Percentiles rank a stretch among this genome's conserved stretches.
Evolutionary conservation across 306 rosid species (phyloP).

Genomic region (Cotoneaster glaucophyllus): DNA sequence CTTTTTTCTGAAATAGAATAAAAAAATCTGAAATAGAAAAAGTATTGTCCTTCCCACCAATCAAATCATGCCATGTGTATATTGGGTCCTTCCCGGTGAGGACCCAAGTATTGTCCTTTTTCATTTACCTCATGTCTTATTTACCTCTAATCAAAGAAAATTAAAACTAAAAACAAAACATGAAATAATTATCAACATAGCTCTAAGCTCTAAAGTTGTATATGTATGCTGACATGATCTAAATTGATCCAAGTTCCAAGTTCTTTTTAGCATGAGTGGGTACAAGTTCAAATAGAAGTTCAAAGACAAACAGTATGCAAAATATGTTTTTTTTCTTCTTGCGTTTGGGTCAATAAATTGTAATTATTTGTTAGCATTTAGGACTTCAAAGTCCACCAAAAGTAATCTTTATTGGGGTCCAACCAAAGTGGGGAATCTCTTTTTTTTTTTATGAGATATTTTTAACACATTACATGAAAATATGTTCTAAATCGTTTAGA

Average conservation of each 20-base stretch:
- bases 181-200: background rate
- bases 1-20: no score
- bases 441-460: no score
- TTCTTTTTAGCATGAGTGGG: background rate
- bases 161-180: background rate
- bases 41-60: no score
- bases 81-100: no score
- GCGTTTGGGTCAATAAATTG: background rate
- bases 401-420: background rate
- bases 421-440: background rate
- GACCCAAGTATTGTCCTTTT: no score
- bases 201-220: background rate
- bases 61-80: no score
- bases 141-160: background rate
- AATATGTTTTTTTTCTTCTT: no score
- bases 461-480: background rate
- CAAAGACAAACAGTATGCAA: background rate
- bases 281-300: background rate
- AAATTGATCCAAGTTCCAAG: background rate
- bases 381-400: background rate
- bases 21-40: no score
- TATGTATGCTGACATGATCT: background rate
- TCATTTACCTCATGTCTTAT: background rate
- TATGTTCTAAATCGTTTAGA: background rate
- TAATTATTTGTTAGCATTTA: background rate